Evolutionary conservation across 352 stramenopile species (phyloP), one percentile per base, ranked within the genome.

Genomic region (Pythium folliculosum): DNA sequence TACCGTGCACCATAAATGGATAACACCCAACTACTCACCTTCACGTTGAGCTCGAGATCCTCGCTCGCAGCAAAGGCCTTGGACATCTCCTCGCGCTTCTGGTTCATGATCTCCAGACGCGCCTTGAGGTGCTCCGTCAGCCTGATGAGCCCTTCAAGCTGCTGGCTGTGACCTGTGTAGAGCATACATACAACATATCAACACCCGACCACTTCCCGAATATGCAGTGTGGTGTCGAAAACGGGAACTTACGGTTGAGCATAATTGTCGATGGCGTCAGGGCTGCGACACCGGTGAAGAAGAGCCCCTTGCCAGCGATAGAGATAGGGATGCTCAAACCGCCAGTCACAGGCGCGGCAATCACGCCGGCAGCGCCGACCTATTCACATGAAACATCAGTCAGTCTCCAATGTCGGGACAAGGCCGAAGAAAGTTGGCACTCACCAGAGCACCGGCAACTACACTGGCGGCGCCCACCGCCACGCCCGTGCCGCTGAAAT

Each of bases 401-500:
- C 16, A 51, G 22, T 19, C 14, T 32, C 27, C 27, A 32, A 5
- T 32, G 27, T n/a, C n/a, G n/a, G n/a, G n/a, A n/a, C n/a, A n/a
- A n/a, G n/a, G n/a, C n/a, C n/a, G n/a, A n/a, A n/a, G n/a, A n/a
- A n/a, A n/a, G n/a, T n/a, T n/a, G n/a, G n/a, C n/a, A n/a, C n/a
- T n/a, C n/a, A n/a, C n/a, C n/a, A 96, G 56, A 16, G 86, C 82
- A 56, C 88, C 88, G 23, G 88, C 88, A n/a, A 96, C 85, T 14
- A 96, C 72, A 37, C 84, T 84, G 5, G 88, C 88, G 2, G 88
- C 88, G 12, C 88, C 88, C 8, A 85, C 88, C 8, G 88, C 88
- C 23, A 96, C 86, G 14, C 88, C 88, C 12, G 88, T 94, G 56
- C 88, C 88, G 45, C 88, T 96, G 60, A 96, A 96, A 59, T 96